Conservation (phyloP, 768 basidiomycete genomes). For the Mycena rosella region DNA sequence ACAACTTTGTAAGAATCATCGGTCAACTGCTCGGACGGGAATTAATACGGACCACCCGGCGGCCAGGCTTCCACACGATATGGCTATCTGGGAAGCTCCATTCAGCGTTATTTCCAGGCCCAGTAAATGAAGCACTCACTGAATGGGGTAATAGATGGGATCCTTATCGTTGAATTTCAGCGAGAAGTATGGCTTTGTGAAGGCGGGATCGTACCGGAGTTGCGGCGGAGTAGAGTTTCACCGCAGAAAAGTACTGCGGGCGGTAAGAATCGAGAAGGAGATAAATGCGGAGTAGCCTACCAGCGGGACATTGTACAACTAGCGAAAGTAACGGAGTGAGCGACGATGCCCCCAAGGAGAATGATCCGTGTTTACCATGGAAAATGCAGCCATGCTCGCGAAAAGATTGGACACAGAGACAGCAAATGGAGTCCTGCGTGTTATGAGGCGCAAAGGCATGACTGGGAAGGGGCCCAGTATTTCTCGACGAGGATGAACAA, state of each 20-base stretch:
- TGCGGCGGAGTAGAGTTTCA: constrained; percentile 75
- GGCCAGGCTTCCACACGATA: constrained; percentile 87
- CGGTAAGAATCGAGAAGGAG: constrained; percentile 26
- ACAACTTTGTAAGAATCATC: constrained; percentile 28
- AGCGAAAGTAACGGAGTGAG: constrained; percentile 29
- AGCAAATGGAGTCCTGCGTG: constrained; percentile 83
- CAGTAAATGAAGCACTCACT: constrained; percentile 56
- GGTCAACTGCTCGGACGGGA: constrained; percentile 13
- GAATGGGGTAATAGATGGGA: constrained; percentile 93
- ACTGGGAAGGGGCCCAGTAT: constrained; percentile 85
- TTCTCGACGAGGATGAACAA: constrained; percentile 86
- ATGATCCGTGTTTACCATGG: constrained; percentile 64
- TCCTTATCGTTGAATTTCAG: constrained; percentile 57
- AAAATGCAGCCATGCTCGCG: constrained; percentile 82
- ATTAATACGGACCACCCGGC: constrained; percentile 79
- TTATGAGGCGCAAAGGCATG: constrained; percentile 87
- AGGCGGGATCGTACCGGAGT: constrained; percentile 67
- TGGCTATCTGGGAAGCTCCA: constrained; percentile 66
- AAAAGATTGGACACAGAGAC: constrained; percentile 86
- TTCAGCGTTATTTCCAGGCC: constrained; percentile 37
- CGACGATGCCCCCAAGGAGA: constrained; percentile 6
- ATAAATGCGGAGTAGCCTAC: constrained; percentile 52
- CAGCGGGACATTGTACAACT: constrained; percentile 90
- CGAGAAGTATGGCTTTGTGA: constrained; percentile 12
- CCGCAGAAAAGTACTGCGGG: constrained; percentile 84